Conservation (phyloP, 1,284 basidiomycete species). For the Mycena sp. region DNA sequence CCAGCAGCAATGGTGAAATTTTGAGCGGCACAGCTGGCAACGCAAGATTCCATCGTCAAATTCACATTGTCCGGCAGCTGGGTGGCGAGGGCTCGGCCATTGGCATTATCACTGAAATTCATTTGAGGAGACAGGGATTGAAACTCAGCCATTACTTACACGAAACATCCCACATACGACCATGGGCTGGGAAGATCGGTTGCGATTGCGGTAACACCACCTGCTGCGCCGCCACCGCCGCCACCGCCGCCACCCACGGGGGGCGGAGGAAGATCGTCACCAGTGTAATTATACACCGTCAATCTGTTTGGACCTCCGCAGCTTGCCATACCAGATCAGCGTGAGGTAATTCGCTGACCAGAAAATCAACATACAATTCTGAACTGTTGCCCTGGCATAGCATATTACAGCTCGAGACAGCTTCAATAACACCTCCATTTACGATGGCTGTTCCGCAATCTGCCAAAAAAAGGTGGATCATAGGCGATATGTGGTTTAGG, state of each 20-base stretch:
- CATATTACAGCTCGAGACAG: constrained; percentile 67
- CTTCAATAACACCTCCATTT: constrained; percentile 53
- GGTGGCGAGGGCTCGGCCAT: constrained; percentile 56
- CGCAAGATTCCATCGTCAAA: constrained; percentile 49
- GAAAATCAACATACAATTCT: constrained; percentile 15
- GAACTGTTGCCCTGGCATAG: constrained; percentile 63
- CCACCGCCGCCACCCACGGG: constrained; percentile 30
- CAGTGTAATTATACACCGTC: constrained; percentile 73
- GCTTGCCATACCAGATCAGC: constrained; percentile 48
- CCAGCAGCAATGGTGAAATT: constrained; percentile 61
- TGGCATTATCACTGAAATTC: constrained; percentile 54
- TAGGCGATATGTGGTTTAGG: not conserved
- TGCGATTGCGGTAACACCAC: constrained; percentile 46
- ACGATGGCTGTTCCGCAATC: constrained; percentile 62
- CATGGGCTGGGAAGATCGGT: constrained; percentile 62
- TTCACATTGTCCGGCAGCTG: constrained; percentile 40
- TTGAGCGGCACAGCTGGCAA: constrained; percentile 50
- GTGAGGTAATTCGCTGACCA: constrained; percentile 34
- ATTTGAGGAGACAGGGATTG: not conserved
- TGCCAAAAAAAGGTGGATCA: constrained; percentile 33
- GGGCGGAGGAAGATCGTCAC: constrained; percentile 52
- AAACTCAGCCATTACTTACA: constrained; percentile 50
- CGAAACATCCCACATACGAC: constrained; percentile 62
- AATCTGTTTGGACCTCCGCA: constrained; percentile 74
- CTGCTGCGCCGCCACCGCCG: constrained; percentile 48